Evolutionary conservation across 257 asterid species (phyloP), one percentile per base, ranked within the genome.

Genomic region (Nicotiana tomentosiformis): DNA sequence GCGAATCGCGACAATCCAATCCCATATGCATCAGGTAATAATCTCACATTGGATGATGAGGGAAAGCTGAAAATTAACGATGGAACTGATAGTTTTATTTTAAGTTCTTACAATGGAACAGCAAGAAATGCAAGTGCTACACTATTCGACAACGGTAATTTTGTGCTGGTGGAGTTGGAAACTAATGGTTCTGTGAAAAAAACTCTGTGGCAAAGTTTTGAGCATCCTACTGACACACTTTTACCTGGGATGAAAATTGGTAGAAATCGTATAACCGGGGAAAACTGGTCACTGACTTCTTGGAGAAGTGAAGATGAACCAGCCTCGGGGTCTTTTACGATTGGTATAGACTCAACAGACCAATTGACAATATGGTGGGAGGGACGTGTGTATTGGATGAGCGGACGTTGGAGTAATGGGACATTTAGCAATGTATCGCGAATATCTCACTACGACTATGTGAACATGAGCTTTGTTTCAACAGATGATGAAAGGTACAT

Each of bases 211-310:
- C 89, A 84, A 39, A 86, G 89, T 60, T 86, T 86, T 26, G 89
- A 87, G 80, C 57, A 82, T 66, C 88, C 89, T 11, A 82, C 85
- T 16, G 88, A 87, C 68, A 82, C 89, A 9, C 43, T 82, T 9
- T 69, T 87, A 76, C 88, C 88, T 11, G 88, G 89, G 58, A 84
- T 87, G 89, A 84, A 80, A 77, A 78, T 85, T 5, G 88, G 88
- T 7, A 17, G 70, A 60, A 81, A 83, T 77, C 46, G 76, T 64
- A 85, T 49, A 78, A 85, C 88, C 18, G 90, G 90, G 58, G 85
- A 83, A 16, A 23, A 11, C 0, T 87, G 88, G 88, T 80, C 82
- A n/a, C 86, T 85, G 17, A 15, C 60, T 74, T 67, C 88, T 82
- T 84, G 90, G 88, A 32, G 2, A 66, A 82, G 82, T 62, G 35